Percentiles rank a stretch among this genome's conserved stretches.
Evolutionary conservation across 2,329 filamentous ascomycete species (phyloP).

Genomic region (Pseudocercospora eumusae): DNA sequence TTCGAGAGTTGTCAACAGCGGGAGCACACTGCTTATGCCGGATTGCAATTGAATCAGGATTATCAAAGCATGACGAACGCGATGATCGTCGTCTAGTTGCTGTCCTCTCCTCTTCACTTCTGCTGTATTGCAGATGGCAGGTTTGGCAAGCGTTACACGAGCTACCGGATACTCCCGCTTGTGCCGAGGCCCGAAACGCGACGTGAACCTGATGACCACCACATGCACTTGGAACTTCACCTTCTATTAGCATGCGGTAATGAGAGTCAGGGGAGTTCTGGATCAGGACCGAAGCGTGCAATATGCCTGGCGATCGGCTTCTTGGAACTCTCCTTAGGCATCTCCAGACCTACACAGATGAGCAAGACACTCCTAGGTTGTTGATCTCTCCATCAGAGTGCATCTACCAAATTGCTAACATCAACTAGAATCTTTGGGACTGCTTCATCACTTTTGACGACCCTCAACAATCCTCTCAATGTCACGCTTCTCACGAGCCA

Average conservation of each 20-base stretch:
- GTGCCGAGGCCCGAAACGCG: conserved; percentile 1
- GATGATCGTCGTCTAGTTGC: too few species aligned
- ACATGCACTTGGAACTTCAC: too few species aligned
- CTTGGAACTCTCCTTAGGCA: conserved; percentile 67
- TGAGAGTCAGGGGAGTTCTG: not conserved
- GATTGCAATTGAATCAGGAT: not conserved
- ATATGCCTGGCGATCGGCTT: conserved; percentile 67
- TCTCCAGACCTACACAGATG: conserved; percentile 59
- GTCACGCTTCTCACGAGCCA: conserved; percentile 72
- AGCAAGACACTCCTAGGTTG: conserved; percentile 64
- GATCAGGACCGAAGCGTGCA: not conserved
- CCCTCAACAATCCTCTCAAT: conserved; percentile 73
- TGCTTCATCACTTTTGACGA: conserved; percentile 66
- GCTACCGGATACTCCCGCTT: not conserved
- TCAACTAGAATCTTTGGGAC: conserved; percentile 58
- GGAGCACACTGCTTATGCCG: not conserved
- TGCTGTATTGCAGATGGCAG: not conserved
- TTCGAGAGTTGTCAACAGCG: not conserved
- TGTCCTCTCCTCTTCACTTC: not conserved
- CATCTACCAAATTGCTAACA: conserved; percentile 19
- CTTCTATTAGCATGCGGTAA: not conserved
- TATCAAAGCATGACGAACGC: not conserved
- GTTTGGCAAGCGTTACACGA: not conserved
- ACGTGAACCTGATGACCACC: not conserved
- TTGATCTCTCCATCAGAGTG: conserved; percentile 34